A percentile compares a stretch with the other conserved stretches of the same genome.
Conservation (phyloP, 2,329 filamentous ascomycete species). For the Amauroascus verrucosus region DNA sequence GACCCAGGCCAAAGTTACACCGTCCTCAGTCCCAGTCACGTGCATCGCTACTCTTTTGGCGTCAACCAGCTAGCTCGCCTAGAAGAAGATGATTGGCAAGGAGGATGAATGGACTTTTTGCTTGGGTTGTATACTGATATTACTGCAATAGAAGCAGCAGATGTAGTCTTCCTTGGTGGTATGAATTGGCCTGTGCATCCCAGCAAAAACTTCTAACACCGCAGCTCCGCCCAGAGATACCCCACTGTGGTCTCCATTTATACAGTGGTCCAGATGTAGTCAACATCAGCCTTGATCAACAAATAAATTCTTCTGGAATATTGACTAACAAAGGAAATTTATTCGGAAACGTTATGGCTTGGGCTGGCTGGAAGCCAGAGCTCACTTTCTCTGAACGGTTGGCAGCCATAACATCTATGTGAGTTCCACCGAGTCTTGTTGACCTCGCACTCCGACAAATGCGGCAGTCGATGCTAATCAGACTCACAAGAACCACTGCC, state of each 20-base stretch:
- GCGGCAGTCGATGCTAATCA: background rate
- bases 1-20: background rate
- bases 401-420: constrained; percentile 54
- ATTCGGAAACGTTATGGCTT: constrained; percentile 21
- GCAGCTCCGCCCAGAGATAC: background rate
- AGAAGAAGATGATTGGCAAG: background rate
- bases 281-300: background rate
- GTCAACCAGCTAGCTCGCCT: background rate
- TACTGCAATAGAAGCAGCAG: background rate
- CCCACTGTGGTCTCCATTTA: constrained; percentile 3
- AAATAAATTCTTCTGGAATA: background rate
- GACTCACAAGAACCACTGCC: constrained; percentile 27
- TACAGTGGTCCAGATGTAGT: background rate
- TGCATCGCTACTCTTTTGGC: background rate
- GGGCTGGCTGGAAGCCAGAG: constrained; percentile 40
- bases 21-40: background rate
- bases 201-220: background rate
- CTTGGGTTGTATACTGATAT: background rate
- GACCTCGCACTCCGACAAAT: background rate
- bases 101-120: background rate
- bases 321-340: background rate
- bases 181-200: background rate
- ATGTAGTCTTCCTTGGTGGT: background rate
- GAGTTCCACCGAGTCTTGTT: constrained; percentile 26
- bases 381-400: constrained; percentile 53